These are phyloP conservation scores for Trypanosoma rangeli DNA, from an alignment of 208 protist genomes.

Conservation along the genomic window DNA sequence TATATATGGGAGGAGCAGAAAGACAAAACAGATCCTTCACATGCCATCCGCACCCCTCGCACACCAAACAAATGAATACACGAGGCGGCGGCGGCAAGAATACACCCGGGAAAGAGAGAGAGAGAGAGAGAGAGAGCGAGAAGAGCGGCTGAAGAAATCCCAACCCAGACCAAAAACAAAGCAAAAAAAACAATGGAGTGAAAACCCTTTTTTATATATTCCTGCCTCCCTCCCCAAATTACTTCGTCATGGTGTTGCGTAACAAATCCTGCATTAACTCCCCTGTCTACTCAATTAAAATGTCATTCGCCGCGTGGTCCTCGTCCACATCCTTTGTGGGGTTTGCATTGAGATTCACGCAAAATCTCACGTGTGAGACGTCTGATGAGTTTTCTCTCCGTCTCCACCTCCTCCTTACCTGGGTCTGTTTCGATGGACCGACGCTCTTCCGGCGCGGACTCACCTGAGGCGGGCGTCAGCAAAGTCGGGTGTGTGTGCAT, in stretches of 20 bases:
- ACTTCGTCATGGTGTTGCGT: neutral
- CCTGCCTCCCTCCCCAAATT: neutral
- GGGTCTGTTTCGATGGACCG: no score
- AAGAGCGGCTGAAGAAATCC: no score
- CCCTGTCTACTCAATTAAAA: neutral
- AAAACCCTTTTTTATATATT: neutral
- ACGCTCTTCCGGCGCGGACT: neutral
- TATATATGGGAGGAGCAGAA: no score
- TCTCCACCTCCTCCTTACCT: neutral
- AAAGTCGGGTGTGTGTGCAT: neutral
- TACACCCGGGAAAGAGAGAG: no score
- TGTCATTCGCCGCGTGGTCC: neutral
- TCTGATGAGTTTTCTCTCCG: conserved; percentile 6
- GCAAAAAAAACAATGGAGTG: conserved; percentile 13
- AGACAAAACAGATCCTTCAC: no score
- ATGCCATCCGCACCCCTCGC: no score
- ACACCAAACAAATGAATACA: no score
- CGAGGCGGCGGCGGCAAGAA: no score
- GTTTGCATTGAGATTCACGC: neutral
- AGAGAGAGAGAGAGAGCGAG: no score
- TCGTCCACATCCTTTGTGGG: neutral
- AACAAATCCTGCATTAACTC: neutral
- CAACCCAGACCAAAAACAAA: conserved; percentile 8
- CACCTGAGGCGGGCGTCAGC: neutral
- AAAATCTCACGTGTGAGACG: conserved; percentile 17